A percentile compares a stretch with the other conserved stretches of the same genome.
Evolutionary conservation across 1,284 basidiomycete species (phyloP).

Genomic region (Dichomitus squalens): DNA sequence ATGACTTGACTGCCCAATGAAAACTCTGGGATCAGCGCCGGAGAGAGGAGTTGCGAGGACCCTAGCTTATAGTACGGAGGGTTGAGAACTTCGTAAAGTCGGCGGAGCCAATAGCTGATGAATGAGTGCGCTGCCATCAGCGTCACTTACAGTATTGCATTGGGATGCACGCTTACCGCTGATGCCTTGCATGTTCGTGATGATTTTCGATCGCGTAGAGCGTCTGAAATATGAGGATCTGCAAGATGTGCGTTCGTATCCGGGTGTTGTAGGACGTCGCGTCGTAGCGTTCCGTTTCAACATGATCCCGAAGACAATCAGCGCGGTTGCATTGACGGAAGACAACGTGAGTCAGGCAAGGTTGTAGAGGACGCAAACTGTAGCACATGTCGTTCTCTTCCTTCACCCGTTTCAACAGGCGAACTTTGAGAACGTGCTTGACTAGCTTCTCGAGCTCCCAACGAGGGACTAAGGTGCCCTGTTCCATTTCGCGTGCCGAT

Average conservation of each 20-base stretch:
- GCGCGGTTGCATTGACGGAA: constrained; percentile 38
- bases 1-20: constrained; percentile 37
- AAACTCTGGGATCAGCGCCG: constrained; percentile 39
- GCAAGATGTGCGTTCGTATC: constrained; percentile 47
- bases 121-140: neutral
- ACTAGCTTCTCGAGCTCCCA: constrained; percentile 23
- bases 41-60: constrained; percentile 33
- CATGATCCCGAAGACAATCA: constrained; percentile 44
- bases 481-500: constrained; percentile 6
- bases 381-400: constrained; percentile 40
- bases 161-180: constrained; percentile 22
- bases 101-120: constrained; percentile 26
- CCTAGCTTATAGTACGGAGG: constrained; percentile 28
- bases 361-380: constrained; percentile 37
- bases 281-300: constrained; percentile 28
- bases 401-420: constrained; percentile 35
- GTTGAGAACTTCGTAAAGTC: constrained; percentile 26
- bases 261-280: constrained; percentile 40
- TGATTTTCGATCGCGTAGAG: constrained; percentile 29
- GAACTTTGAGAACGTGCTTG: constrained; percentile 27
- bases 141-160: neutral
- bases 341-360: constrained; percentile 42
- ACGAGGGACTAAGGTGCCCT: constrained; percentile 12
- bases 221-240: constrained; percentile 47
- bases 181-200: constrained; percentile 14